A percentile compares a stretch with the other conserved stretches of the same genome.
Conservation (phyloP, 2,329 filamentous ascomycete species). For the Acephala macrosclerotiorum region DNA sequence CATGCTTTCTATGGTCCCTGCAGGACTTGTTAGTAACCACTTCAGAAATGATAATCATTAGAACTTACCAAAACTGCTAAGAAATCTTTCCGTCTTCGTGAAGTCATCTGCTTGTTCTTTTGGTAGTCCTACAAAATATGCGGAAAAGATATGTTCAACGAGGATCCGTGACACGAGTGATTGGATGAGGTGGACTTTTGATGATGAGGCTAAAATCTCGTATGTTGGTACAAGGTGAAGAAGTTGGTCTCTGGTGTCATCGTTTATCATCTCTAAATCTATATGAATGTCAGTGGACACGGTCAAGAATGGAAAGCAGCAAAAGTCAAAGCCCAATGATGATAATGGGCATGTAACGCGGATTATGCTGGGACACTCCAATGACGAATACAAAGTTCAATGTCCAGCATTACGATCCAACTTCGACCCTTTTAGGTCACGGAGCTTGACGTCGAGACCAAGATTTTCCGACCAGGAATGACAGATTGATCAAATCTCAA, state of each 20-base stretch:
- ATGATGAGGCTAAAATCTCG: slow-evolving; percentile 57
- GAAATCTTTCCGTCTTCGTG: slow-evolving; percentile 40
- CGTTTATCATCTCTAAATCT: slow-evolving; percentile 55
- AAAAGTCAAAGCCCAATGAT: neutral
- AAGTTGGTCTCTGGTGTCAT: slow-evolving; percentile 52
- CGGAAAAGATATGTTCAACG: slow-evolving; percentile 66
- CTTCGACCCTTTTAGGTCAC: too few relatives aligned
- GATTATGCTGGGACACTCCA: neutral
- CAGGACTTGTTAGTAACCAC: slow-evolving; percentile 22
- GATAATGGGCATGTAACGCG: neutral
- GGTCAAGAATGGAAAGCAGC: neutral
- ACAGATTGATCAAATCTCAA: neutral
- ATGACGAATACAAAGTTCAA: neutral
- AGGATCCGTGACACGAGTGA: slow-evolving; percentile 66
- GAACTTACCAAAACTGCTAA: slow-evolving; percentile 36
- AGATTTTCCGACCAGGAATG: neutral
- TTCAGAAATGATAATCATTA: neutral
- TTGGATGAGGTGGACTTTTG: slow-evolving; percentile 69
- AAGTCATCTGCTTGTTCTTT: slow-evolving; percentile 60
- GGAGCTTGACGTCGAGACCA: too few relatives aligned
- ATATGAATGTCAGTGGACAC: slow-evolving; percentile 23
- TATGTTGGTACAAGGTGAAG: slow-evolving; percentile 63
- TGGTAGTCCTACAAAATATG: slow-evolving; percentile 69
- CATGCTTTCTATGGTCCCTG: slow-evolving; percentile 58
- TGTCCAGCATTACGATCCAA: too few relatives aligned